Base-by-base conservation (phyloP, 495 filamentous ascomycete species). In the Aspergillus ellipticus region DNA sequence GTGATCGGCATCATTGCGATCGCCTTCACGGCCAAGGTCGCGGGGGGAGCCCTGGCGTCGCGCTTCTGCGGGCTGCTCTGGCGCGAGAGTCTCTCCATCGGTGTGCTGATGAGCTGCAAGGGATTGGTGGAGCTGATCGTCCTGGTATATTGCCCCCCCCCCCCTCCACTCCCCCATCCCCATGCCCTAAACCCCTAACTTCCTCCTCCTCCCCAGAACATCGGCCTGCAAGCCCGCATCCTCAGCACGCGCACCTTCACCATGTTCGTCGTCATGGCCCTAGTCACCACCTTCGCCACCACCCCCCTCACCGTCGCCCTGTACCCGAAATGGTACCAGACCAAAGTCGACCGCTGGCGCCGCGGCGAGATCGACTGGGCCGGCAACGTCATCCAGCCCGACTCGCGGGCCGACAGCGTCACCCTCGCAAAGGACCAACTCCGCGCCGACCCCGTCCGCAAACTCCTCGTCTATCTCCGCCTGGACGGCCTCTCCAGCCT, bases 191-290 rank as follows among this genome's bases (percentile, higher is more conserved):
- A 16, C 13, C 42, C 42, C 42, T 19, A n/a, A n/a, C n/a, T n/a
- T 8, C 42, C 42, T 19, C 11, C 33, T 24, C 47, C 20, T 3
- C 15, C 29, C 1, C 54, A 95, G 89, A 98, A 98, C 62, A 96
- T 98, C 63, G 94, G 94, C 21, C 80, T 94, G 15, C 88, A 96
- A 80, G 94, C 94, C 20, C 85, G 86, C 49, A 97, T 98, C 58
- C 73, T 98, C 26, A 93, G 88, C 48, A 79, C 81, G 21, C 82
- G 85, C 24, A 96, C 94, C 0, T 98, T 98, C 67, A 98, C 92
- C 29, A 96, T 98, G 54, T 98, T 98, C 52, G 94, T 98, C n/a
- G 89, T 97, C 58, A 97, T 97, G 85, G 93, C 94, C 29, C 76
- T 97, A 8, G 82, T 96, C 37, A 96, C 92, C 2, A 98, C 94